Conservation (phyloP, 1,284 basidiomycete species). For the Boletus coffeatus region DNA sequence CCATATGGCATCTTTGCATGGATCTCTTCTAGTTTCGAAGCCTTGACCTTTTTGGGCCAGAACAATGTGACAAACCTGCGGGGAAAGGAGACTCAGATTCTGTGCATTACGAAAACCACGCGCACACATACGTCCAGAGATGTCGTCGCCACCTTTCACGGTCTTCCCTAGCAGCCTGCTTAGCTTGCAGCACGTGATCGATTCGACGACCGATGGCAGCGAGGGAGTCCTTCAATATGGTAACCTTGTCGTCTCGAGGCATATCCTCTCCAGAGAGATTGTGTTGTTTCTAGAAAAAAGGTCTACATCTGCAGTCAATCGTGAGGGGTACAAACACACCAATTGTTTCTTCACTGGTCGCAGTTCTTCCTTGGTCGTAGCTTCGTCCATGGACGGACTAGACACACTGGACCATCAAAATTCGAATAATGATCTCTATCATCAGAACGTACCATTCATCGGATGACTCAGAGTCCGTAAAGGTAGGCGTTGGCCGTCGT, state of each 20-base stretch:
- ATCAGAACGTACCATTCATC: constrained; percentile 71
- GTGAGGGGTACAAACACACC: constrained; percentile 39
- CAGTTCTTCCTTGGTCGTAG: constrained; percentile 90
- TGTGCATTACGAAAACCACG: constrained; percentile 1
- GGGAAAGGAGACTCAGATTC: neutral
- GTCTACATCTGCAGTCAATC: constrained; percentile 8
- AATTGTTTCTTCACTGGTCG: constrained; percentile 97
- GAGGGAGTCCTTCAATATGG: constrained; percentile 92
- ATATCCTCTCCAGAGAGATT: constrained; percentile 91
- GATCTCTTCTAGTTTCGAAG: constrained; percentile 86
- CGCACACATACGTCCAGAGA: constrained; percentile 82
- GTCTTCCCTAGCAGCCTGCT: constrained; percentile 74
- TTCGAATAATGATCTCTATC: neutral
- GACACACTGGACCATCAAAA: constrained; percentile 4
- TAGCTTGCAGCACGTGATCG: constrained; percentile 75
- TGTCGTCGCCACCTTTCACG: constrained; percentile 87
- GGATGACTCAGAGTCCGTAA: constrained; percentile 84
- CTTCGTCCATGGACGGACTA: constrained; percentile 96
- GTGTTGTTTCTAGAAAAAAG: constrained; percentile 74
- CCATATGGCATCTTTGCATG: constrained; percentile 91
- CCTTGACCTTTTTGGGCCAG: constrained; percentile 96
- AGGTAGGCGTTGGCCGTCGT: constrained; percentile 84
- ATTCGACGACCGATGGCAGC: constrained; percentile 93
- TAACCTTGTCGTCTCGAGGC: constrained; percentile 91
- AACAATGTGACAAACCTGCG: constrained; percentile 87